Percentiles rank a stretch among this genome's conserved stretches.
phyloP scores from a whole-genome alignment of 768 basidiomycete genomes.

The Tricholoma terreum region DNA sequence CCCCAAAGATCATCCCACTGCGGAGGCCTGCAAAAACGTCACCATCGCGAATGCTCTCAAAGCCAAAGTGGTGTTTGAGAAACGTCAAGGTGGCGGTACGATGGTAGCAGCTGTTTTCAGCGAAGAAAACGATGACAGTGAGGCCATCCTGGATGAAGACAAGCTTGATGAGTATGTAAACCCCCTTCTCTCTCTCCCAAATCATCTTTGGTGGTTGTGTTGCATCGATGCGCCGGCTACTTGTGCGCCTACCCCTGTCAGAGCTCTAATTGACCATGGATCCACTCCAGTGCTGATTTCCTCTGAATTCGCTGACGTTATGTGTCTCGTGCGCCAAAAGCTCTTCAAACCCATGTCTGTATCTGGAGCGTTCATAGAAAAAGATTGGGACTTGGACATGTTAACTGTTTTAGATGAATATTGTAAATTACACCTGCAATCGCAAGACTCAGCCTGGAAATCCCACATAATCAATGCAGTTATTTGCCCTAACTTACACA shows the following conservation, averaged over 20 bases:
- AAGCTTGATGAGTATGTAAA: neutral
- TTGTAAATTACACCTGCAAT: neutral
- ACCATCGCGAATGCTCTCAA: neutral
- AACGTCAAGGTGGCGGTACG: neutral
- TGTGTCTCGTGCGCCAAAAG: neutral
- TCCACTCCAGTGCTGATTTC: neutral
- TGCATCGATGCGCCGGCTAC: neutral
- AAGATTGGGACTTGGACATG: neutral
- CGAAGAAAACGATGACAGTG: neutral
- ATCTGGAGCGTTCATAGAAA: neutral
- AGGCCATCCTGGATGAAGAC: neutral
- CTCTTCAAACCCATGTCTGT: neutral
- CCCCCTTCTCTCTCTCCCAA: neutral
- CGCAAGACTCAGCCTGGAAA: neutral
- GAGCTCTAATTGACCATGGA: too few relatives aligned
- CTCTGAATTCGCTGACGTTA: neutral
- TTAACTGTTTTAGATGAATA: neutral
- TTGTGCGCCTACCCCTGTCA: too few relatives aligned
- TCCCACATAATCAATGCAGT: neutral
- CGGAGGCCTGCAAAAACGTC: neutral
- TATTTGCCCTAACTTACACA: neutral
- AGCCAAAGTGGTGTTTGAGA: neutral
- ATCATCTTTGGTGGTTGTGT: neutral
- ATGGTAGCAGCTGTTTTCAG: neutral
- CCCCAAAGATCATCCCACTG: neutral